These are phyloP conservation scores for Kodamaea neixiangensis DNA, from an alignment of 805 yeast genomes.

Conservation along the genomic window DNA sequence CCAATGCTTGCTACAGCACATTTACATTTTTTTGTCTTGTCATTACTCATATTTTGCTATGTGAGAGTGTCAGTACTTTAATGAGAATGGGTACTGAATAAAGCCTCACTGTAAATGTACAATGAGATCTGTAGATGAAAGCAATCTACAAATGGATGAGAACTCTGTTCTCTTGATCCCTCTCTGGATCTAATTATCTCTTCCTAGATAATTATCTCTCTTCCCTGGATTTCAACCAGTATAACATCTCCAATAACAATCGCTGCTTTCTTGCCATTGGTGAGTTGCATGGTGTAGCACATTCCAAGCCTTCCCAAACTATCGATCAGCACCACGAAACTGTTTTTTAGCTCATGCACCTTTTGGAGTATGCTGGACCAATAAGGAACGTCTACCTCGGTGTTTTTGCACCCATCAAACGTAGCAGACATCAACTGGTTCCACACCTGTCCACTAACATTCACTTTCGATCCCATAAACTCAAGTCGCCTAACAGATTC, in stretches of 20 bases:
- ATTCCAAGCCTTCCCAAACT: not conserved
- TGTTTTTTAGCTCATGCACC: not conserved
- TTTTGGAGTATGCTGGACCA: not conserved
- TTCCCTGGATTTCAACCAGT: not conserved
- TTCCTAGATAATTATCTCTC: not conserved
- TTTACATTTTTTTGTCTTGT: too few relatives aligned
- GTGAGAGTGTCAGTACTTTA: too few relatives aligned
- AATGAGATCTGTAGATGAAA: too few relatives aligned
- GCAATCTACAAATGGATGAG: too few relatives aligned
- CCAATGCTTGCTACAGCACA: too few relatives aligned
- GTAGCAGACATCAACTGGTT: not conserved
- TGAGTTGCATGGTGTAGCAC: not conserved
- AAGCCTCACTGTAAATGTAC: too few relatives aligned
- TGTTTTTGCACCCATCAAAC: not conserved
- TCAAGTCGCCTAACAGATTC: not conserved
- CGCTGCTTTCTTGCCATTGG: not conserved
- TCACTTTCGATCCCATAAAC: not conserved
- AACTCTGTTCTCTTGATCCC: too few relatives aligned
- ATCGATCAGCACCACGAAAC: not conserved
- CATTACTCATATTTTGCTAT: too few relatives aligned
- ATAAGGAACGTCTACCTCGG: not conserved
- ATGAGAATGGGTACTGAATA: too few relatives aligned
- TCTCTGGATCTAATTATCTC: too few relatives aligned
- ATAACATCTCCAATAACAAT: not conserved
- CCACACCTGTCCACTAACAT: not conserved